phyloP scores from a whole-genome alignment of 192 early-diverging fungal species.

The Backusella psychrophila region DNA sequence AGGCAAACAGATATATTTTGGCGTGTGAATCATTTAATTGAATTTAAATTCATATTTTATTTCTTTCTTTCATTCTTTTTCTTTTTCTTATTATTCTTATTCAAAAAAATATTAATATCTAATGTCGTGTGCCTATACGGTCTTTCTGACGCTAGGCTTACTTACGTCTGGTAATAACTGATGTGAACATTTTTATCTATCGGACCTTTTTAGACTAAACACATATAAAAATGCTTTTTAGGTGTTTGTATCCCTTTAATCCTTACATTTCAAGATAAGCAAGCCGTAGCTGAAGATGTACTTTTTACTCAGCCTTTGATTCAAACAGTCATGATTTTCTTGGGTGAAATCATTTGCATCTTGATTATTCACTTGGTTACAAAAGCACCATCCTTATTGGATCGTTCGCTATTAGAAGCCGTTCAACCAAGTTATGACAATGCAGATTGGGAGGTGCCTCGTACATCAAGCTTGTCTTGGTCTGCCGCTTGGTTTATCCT shows the following conservation, averaged over 20 bases:
- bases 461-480: conserved; percentile 11
- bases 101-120: conserved; percentile 5
- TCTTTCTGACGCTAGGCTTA: conserved; percentile 14
- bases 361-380: conserved; percentile 18
- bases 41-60: background rate
- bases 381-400: conserved; percentile 19
- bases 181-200: background rate
- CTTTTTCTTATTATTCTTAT: background rate
- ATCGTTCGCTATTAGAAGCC: conserved; percentile 14
- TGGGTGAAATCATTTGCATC: conserved; percentile 31
- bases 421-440: conserved; percentile 10
- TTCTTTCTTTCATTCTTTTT: background rate
- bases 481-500: conserved; percentile 20
- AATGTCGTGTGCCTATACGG: conserved; percentile 7
- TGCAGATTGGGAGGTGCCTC: conserved; percentile 5
- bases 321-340: conserved; percentile 31
- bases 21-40: background rate
- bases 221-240: background rate
- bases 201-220: background rate
- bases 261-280: conserved; percentile 25
- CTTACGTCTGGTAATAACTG: conserved; percentile 11
- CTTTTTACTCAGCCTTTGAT: conserved; percentile 26
- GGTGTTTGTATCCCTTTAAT: conserved; percentile 31
- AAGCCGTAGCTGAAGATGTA: background rate
- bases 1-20: background rate